These are phyloP conservation scores for Hansenula sp. DNA, from an alignment of 1,139 yeast genomes.

Conservation along the genomic window DNA sequence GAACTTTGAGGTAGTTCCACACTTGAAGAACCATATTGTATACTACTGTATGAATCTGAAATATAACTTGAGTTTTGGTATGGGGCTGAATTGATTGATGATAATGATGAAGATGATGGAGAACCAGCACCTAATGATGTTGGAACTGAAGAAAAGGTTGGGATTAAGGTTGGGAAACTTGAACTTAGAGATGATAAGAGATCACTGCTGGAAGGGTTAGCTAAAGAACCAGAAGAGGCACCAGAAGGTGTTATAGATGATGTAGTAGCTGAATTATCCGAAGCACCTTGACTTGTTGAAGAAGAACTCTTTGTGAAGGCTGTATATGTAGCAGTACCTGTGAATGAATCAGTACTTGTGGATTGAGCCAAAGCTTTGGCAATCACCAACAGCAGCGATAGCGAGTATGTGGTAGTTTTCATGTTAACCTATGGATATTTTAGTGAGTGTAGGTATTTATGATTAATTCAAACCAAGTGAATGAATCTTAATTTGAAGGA, in stretches of 20 bases:
- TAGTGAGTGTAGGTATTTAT: neutral
- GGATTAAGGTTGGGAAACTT: neutral
- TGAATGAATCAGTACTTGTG: slow-evolving; percentile 17
- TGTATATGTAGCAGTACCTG: slow-evolving; percentile 16
- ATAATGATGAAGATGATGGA: neutral
- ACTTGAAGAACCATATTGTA: neutral
- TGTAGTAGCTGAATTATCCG: neutral
- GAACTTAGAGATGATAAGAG: neutral
- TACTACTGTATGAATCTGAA: neutral
- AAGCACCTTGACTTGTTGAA: neutral
- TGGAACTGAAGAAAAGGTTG: neutral
- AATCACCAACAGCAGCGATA: slow-evolving; percentile 12
- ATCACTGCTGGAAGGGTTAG: neutral
- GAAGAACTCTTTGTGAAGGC: slow-evolving; percentile 10
- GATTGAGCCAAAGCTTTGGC: slow-evolving; percentile 15
- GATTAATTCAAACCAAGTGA: neutral
- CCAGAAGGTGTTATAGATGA: neutral
- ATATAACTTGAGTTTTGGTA: slow-evolving; percentile 1
- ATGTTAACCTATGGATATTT: slow-evolving; percentile 1
- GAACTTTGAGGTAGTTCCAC: slow-evolving; percentile 1
- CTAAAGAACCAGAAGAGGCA: neutral
- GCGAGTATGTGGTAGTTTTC: slow-evolving; percentile 13
- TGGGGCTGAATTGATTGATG: neutral
- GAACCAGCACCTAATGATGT: neutral
- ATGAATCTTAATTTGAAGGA: neutral